Evolutionary conservation across 2,329 filamentous ascomycete genomes (phyloP), one percentile per base, ranked within the genome.

Genomic region (Paecilomyces variotii): DNA sequence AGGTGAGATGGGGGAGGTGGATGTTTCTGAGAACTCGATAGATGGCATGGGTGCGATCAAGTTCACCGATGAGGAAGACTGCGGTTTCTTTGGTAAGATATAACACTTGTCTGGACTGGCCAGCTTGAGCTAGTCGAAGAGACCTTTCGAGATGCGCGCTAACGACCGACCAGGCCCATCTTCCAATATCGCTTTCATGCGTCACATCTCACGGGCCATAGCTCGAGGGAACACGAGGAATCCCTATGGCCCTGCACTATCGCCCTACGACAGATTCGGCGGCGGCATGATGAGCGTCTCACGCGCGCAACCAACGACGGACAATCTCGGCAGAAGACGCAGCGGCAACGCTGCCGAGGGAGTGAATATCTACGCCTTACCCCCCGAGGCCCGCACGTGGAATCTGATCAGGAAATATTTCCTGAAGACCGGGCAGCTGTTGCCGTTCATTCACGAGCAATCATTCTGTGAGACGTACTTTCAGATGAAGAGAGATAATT

Each of bases 121-220:
- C 50, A 49, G 14, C 12, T 11, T 51, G 25, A 14, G 11, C 9
- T 7, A 11, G 30, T 54, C 34, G 14, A 19, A 34, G 26, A 12
- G 24, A 24, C 19, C 19, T 53, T 10, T 26, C 12, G 53, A 32
- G 14, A 35, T 25, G 27, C 51, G 27, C 51, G 35, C 32, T 58
- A 53, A 30, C 14, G 35, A 56, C 12, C 30, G 3, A 55, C 4
- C 25, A 74, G 72, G 74, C 2, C 71, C 74, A 26, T 75, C 75
- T 5, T 77, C 76, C 1, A 78, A 78, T 61, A 76, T 77, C 55
- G 71, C 73, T 10, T 76, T 78, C 58, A 68, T 70, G 7, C 67
- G 73, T 3, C 69, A 74, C 34, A 70, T 78, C 25, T 70, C 72
- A 19, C 65, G 67, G 32, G 67, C 72, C 11, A 63, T 72, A 28